Conservation (phyloP, 2,329 filamentous ascomycete species). For the Curvularia sp. region DNA sequence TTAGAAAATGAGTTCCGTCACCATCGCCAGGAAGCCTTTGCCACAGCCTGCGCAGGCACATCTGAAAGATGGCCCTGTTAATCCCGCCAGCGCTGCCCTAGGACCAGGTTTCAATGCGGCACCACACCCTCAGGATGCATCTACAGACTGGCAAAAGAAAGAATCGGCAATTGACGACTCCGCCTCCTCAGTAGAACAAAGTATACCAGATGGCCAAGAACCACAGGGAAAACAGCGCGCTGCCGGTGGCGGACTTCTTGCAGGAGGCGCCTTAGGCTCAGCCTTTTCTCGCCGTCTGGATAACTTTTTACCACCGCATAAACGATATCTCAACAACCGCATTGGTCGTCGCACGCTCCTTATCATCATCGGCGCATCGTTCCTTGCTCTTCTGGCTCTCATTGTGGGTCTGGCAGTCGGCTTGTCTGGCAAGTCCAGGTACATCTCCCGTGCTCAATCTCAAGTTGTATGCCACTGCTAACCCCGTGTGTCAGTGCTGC, state of each 20-base stretch:
- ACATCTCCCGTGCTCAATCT: neutral
- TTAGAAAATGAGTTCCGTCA: slow-evolving; percentile 29
- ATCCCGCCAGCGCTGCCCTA: slow-evolving; percentile 5
- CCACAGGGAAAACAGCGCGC: slow-evolving; percentile 11
- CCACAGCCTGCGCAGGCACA: slow-evolving; percentile 31
- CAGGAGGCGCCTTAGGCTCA: slow-evolving; percentile 27
- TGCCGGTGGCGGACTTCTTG: slow-evolving; percentile 10
- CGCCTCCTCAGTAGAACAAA: neutral
- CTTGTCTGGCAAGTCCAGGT: slow-evolving; percentile 36
- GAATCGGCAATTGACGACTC: slow-evolving; percentile 3
- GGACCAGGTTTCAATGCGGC: slow-evolving; percentile 24
- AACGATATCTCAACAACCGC: slow-evolving; percentile 50
- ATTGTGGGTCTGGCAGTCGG: slow-evolving; percentile 54
- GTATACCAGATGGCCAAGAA: neutral
- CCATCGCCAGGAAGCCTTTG: slow-evolving; percentile 32
- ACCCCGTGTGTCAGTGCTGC: slow-evolving; percentile 30
- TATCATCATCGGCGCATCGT: slow-evolving; percentile 39
- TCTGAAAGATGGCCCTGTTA: slow-evolving; percentile 18
- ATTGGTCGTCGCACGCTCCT: slow-evolving; percentile 49
- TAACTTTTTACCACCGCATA: slow-evolving; percentile 48
- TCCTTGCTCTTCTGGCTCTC: slow-evolving; percentile 48
- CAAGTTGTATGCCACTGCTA: slow-evolving; percentile 7
- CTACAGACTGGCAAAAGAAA: slow-evolving; percentile 8
- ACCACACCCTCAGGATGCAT: slow-evolving; percentile 16
- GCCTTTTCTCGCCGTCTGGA: slow-evolving; percentile 45